A percentile compares a stretch with the other conserved stretches of the same genome.
Evolutionary conservation across 306 rosid species (phyloP).

Genomic region (Citrullus mucosospermus): DNA sequence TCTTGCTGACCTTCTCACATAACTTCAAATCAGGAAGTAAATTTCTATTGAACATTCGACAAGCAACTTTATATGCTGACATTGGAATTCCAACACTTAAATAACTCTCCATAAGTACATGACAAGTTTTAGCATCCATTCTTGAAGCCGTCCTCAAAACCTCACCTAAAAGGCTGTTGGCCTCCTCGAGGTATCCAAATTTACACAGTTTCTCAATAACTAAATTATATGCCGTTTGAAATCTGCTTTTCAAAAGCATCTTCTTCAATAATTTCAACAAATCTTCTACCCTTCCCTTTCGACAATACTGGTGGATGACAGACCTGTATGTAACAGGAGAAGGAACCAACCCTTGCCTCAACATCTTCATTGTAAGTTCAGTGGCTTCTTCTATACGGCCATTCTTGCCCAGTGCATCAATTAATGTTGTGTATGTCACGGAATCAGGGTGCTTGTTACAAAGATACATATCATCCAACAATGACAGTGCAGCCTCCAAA

Average conservation of each 20-base stretch:
- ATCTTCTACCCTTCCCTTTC: slow-evolving; percentile 50
- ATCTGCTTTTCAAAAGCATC: slow-evolving; percentile 47
- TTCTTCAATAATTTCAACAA: slow-evolving; percentile 51
- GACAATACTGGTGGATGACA: slow-evolving; percentile 65
- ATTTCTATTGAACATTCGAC: slow-evolving; percentile 75
- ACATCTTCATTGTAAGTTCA: slow-evolving; percentile 51
- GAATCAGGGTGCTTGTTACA: slow-evolving; percentile 75
- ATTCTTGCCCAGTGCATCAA: slow-evolving; percentile 60
- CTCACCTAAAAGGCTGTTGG: slow-evolving; percentile 55
- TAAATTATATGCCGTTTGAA: slow-evolving; percentile 51
- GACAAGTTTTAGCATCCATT: slow-evolving; percentile 68
- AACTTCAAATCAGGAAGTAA: slow-evolving; percentile 66
- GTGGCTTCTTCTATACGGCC: slow-evolving; percentile 68
- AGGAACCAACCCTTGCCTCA: slow-evolving; percentile 56
- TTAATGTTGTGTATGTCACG: slow-evolving; percentile 60
- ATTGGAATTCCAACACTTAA: slow-evolving; percentile 45
- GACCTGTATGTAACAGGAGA: slow-evolving; percentile 76
- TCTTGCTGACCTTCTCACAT: slow-evolving; percentile 64
- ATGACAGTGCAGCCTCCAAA: slow-evolving; percentile 58
- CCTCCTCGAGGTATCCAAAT: slow-evolving; percentile 63
- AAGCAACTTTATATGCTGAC: slow-evolving; percentile 70
- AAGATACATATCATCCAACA: slow-evolving; percentile 82
- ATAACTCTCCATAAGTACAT: slow-evolving; percentile 60
- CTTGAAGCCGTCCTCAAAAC: slow-evolving; percentile 85
- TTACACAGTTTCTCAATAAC: slow-evolving; percentile 77